Evolutionary conservation across 2,329 filamentous ascomycete genomes (phyloP), one percentile per base, ranked within the genome.

Genomic region (Ilyonectria sp.): DNA sequence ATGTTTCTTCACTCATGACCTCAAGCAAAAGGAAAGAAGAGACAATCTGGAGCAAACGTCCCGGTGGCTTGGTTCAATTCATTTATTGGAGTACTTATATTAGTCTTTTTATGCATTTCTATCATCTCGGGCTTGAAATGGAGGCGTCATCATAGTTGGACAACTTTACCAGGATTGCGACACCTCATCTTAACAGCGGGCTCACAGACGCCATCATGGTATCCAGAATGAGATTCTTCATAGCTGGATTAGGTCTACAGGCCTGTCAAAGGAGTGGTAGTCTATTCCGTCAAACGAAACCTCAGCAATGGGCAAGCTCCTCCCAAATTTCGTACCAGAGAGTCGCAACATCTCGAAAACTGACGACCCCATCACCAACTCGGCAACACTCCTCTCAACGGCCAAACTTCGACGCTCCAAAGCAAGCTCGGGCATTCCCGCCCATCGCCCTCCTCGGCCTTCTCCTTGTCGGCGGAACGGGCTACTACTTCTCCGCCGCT

Each of bases 321-420:
- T 19, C 49, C 17, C 49, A 6, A n/a, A 6, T 6, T 19, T 29
- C 40, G 11, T 40, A 9, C 6, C 29, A 29, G 3, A 21, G 17
- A 8, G 4, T 40, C 29, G 46, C 49, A 54, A 44, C 33, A 2
- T 6, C n/a, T 33, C 52, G 26, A 35, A 8, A n/a, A 2, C 44
- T 17, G 17, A 7, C 60, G 47, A 65, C 53, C 7, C 43, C 68
- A 59, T 46, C 60, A 53, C 15, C 53, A 35, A 33, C 53, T 46
- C 52, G 3, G n/a, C 69, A 56, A 35, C 46, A 59, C 56, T 59
- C 31, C 17, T 49, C 72, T 56, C 54, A 60, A 47, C 72, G 40
- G 13, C 71, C 71, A 64, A 31, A 56, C 60, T 67, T 92, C 89
- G 23, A 85, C 82, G 4, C 82, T 81, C 15, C 85, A 77, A 65